Base-by-base conservation (phyloP, 73 alveolate genomes). In the Paramecium sexaurelia region DNA sequence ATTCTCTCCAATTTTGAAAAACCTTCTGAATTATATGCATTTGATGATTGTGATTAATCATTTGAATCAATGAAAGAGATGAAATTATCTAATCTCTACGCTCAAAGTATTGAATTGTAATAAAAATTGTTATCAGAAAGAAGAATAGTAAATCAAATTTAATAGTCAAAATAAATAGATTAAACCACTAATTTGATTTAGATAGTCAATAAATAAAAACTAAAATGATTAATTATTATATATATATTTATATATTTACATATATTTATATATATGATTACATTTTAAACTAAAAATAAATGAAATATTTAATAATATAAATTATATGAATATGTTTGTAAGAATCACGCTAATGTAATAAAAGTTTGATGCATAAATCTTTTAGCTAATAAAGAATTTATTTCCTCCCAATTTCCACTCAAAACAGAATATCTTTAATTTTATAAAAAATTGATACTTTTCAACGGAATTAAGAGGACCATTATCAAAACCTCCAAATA, bases 401-500 rank as follows among this genome's bases (percentile, higher is more conserved):
- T 85, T 20, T 84, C 84, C 41, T 96, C 98, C 99, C 99, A 96
- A 55, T 94, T 92, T 71, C 97, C 97, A 47, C 95, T 91, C 32
- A 89, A 87, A 1, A 94, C 97, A 85, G 96, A 95, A 94, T 92
- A 90, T 36, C 94, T 89, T 0, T 0, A 17, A 51, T 17, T 17
- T n/a, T 5, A 35, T 22, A n/a, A 67, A n/a, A 40, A 11, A 86
- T 33, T 15, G 41, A 2, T 93, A 95, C 95, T 97, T 95, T 85
- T 97, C 99, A 35, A 97, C 99, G 6, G 94, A 83, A 84, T 95
- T 95, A 89, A 96, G 55, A 19, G 97, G 93, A 5, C 92, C 84
- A 26, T 98, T 98, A 85, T 97, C 96, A 83, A 97, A 97, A 40
- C 99, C 99, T 55, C 99, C 99, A 26, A 97, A 69, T n/a, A 96